phyloP scores from a whole-genome alignment of 2,329 filamentous ascomycete genomes.

The Geosmithia morbida region DNA sequence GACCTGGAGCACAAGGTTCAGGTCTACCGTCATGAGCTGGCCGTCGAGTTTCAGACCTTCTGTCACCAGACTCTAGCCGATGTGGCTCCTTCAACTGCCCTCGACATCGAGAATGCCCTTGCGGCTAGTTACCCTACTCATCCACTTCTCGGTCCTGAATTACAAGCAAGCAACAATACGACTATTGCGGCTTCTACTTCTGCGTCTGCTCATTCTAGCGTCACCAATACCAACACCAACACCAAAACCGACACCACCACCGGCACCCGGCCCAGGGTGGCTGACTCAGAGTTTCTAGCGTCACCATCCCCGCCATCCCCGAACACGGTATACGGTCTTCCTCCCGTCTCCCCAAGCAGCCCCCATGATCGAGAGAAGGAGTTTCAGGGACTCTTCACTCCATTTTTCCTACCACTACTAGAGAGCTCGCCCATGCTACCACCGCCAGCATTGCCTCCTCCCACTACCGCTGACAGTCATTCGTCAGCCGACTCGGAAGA shows the following conservation, averaged over 20 bases:
- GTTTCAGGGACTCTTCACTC: constrained; percentile 48
- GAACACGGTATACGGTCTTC: constrained; percentile 3
- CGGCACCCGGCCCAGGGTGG: neutral
- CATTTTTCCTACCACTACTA: constrained; percentile 46
- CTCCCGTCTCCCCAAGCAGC: constrained; percentile 14
- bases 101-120: constrained; percentile 30
- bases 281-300: neutral
- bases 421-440: constrained; percentile 22
- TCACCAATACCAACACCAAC: neutral
- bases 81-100: constrained; percentile 29
- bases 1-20: constrained; percentile 43
- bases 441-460: constrained; percentile 4
- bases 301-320: constrained; percentile 2
- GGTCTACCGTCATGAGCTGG: constrained; percentile 41
- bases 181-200: neutral
- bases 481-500: neutral
- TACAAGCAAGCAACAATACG: constrained; percentile 7
- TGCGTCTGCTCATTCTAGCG: neutral
- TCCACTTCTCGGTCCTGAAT: constrained; percentile 25
- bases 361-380: constrained; percentile 37
- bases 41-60: constrained; percentile 40
- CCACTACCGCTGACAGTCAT: constrained; percentile 3
- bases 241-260: neutral
- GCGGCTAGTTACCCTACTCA: constrained; percentile 27
- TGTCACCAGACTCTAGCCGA: constrained; percentile 33